phyloP scores from a whole-genome alignment of 2,329 filamentous ascomycete species.

The Coniochaeta sp. region DNA sequence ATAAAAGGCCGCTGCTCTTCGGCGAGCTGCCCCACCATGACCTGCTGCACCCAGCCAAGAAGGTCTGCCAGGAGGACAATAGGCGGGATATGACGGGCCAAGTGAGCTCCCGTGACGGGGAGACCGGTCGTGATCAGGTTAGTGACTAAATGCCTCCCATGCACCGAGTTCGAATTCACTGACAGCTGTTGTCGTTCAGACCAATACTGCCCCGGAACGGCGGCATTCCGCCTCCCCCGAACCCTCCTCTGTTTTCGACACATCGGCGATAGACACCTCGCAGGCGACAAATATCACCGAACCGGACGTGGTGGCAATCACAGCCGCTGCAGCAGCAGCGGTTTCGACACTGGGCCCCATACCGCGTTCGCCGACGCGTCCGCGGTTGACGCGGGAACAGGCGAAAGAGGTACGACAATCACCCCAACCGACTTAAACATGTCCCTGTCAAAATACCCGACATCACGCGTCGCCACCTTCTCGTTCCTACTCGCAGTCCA shows the following conservation, averaged over 20 bases:
- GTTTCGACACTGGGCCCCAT: not conserved
- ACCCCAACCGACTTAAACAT: too few species aligned
- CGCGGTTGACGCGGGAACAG: conserved; percentile 42
- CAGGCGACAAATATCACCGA: conserved; percentile 44
- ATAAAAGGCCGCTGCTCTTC: not conserved
- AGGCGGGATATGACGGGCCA: not conserved
- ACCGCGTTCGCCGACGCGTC: conserved; percentile 1
- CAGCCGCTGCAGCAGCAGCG: conserved; percentile 10
- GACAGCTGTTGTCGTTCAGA: not conserved
- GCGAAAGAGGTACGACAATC: conserved; percentile 37
- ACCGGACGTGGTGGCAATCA: conserved; percentile 27
- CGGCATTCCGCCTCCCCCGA: conserved; percentile 25
- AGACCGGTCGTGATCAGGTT: too few species aligned
- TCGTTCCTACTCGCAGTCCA: too few species aligned
- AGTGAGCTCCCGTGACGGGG: not conserved
- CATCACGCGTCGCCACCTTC: too few species aligned
- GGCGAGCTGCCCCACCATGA: not conserved
- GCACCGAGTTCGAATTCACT: not conserved
- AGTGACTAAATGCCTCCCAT: too few species aligned
- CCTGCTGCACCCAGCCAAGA: not conserved
- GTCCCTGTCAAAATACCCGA: too few species aligned
- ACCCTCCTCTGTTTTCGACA: conserved; percentile 43
- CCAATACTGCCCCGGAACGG: not conserved
- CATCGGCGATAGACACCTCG: conserved; percentile 37
- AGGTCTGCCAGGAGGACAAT: not conserved